Evolutionary conservation across 768 basidiomycete species (phyloP), one percentile per base, ranked within the genome.

Genomic region (Serendipita sp.): DNA sequence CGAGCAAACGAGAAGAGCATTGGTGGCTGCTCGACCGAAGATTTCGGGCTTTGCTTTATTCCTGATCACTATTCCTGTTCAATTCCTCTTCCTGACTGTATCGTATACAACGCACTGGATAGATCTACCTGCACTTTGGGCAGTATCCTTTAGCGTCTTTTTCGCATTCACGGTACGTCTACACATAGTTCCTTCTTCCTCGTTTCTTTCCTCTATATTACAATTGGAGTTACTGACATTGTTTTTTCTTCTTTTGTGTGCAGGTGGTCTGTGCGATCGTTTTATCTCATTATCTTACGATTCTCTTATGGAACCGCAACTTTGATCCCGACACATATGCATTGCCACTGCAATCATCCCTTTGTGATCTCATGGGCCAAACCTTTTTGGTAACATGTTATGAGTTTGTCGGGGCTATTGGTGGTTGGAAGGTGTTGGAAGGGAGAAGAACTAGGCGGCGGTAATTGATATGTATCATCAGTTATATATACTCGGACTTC

Each of bases 301-400:
- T 81, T 48, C 84, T 82, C 70, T 79, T 96, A 31, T 95, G 92
- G 91, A 79, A 80, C 0, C 82, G 77, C 64, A 77, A 81, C 10
- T 77, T 83, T 31, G 93, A 97, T 71, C 93, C 93, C 3, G 93
- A 97, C 72, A 85, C 88, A 74, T 94, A 95, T 71, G 91, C 91
- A 1, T 75, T 97, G n/a, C 93, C 93, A 5, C 81, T 95, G 31
- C 92, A 95, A 68, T 91, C 89, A 10, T 89, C 92, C 23, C 23
- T 23, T 23, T 86, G 93, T 79, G 91, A 94, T 72, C 81, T 95
- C 62, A 74, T 88, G 36, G 90, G 91, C 15, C 88, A 93, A 71
- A 71, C 87, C 23, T 75, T 95, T 5, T 80, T 97, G 6, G 90
- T 91, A 1, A 68, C 81, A 0, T 87, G 86, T 71, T 90, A 87